A percentile compares a stretch with the other conserved stretches of the same genome.
Conservation (phyloP, 768 basidiomycete species). For the Collybiopsis confluens region DNA sequence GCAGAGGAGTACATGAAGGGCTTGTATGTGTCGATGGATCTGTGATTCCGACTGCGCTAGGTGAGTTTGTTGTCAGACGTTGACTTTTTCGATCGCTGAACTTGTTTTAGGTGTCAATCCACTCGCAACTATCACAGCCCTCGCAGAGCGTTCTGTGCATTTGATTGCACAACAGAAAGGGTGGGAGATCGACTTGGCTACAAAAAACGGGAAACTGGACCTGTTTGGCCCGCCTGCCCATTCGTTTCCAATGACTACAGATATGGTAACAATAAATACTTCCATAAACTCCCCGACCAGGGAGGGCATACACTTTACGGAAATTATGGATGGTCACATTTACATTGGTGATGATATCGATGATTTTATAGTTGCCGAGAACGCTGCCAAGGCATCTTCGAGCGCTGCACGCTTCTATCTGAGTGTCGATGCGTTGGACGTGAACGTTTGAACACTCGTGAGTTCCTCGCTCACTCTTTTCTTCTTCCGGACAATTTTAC, state of each 20-base stretch:
- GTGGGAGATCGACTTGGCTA: not conserved
- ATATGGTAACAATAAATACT: constrained; percentile 8
- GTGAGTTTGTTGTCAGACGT: not conserved
- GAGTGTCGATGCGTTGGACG: constrained; percentile 9
- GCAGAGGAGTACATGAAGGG: constrained; percentile 13
- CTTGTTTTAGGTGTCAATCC: constrained; percentile 12
- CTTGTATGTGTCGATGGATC: constrained; percentile 15
- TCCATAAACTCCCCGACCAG: constrained; percentile 1
- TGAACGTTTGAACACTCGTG: constrained; percentile 6
- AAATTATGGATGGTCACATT: constrained; percentile 15
- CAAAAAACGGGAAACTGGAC: constrained; percentile 10
- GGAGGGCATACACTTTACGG: constrained; percentile 13
- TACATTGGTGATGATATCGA: constrained; percentile 14
- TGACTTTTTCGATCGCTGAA: not conserved
- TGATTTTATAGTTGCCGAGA: constrained; percentile 12
- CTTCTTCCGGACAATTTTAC: not conserved
- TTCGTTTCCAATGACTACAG: constrained; percentile 7
- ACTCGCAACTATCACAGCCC: constrained; percentile 16
- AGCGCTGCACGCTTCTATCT: constrained; percentile 12
- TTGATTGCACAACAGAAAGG: constrained; percentile 1
- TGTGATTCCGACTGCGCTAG: constrained; percentile 16
- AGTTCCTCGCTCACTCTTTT: not conserved
- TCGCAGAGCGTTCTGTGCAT: constrained; percentile 16
- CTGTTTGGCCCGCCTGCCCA: constrained; percentile 13
- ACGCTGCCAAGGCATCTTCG: constrained; percentile 11